These are phyloP conservation scores for Phytophthora agathidicida DNA, from an alignment of 352 stramenopile species.

Conservation along the genomic window DNA sequence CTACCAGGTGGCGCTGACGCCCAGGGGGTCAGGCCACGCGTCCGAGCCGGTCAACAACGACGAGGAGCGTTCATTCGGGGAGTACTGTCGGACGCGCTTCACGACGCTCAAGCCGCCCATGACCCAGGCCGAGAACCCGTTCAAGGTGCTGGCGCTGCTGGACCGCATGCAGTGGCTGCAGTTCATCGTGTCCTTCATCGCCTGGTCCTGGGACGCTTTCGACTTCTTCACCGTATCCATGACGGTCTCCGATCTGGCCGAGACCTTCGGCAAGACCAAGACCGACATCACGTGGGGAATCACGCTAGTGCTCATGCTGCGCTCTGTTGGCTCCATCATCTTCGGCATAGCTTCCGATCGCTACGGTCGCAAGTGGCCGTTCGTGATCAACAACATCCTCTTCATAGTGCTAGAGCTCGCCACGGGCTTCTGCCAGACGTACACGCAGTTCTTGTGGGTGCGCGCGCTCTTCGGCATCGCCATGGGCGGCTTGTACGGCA, in stretches of 20 bases:
- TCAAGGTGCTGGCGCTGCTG: conserved; percentile 32
- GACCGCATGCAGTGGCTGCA: conserved; percentile 48
- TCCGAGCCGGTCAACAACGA: conserved; percentile 28
- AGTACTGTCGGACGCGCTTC: conserved; percentile 45
- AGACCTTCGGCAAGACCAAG: conserved; percentile 51
- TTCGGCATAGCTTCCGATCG: conserved; percentile 55
- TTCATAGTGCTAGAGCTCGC: conserved; percentile 50
- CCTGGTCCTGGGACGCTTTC: conserved; percentile 62
- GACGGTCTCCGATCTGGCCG: conserved; percentile 52
- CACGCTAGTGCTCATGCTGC: conserved; percentile 59
- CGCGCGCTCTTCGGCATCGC: conserved; percentile 46
- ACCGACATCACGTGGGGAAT: conserved; percentile 65
- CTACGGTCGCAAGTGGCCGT: conserved; percentile 48
- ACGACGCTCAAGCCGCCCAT: conserved; percentile 51
- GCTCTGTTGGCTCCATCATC: conserved; percentile 45
- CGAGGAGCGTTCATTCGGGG: conserved; percentile 32
- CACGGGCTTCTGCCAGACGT: conserved; percentile 49
- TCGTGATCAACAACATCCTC: conserved; percentile 50
- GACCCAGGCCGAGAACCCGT: conserved; percentile 35
- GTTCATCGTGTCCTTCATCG: conserved; percentile 42
- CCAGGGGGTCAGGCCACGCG: conserved; percentile 25
- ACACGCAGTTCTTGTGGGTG: conserved; percentile 43
- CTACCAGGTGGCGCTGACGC: conserved; percentile 38
- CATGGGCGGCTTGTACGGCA: conserved; percentile 62
- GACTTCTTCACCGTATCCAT: conserved; percentile 69